These are phyloP conservation scores for Chaetomiaceae sp. DNA, from an alignment of 2,329 filamentous ascomycete genomes.

Conservation along the genomic window DNA sequence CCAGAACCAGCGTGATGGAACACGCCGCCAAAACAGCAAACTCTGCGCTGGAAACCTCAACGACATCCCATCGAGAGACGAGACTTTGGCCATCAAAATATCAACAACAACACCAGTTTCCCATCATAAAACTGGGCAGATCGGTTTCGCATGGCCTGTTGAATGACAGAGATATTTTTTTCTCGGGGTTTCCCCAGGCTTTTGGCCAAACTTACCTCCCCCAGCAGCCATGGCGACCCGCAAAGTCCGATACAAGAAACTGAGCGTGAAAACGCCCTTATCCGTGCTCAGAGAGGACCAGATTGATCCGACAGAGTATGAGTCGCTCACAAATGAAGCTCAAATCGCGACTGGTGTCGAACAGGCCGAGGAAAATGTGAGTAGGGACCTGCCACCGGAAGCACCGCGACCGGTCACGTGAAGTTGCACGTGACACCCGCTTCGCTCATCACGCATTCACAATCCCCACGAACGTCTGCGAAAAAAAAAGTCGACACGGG, in stretches of 20 bases:
- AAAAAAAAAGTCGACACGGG: too few species aligned
- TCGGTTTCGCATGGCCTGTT: slow-evolving; percentile 48
- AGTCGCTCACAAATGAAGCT: slow-evolving; percentile 74
- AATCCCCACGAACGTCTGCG: too few species aligned
- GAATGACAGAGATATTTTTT: slow-evolving; percentile 59
- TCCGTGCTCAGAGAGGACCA: slow-evolving; percentile 84
- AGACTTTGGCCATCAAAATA: slow-evolving; percentile 50
- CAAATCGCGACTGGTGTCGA: slow-evolving; percentile 95
- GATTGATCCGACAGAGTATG: slow-evolving; percentile 80
- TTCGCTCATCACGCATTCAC: neutral
- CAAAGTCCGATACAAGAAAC: slow-evolving; percentile 80
- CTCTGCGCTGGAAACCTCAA: slow-evolving; percentile 50
- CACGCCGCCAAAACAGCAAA: slow-evolving; percentile 35
- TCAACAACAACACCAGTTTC: slow-evolving; percentile 43
- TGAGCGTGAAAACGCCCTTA: slow-evolving; percentile 83
- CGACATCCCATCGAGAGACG: slow-evolving; percentile 47
- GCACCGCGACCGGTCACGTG: slow-evolving; percentile 40
- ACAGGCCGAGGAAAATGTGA: slow-evolving; percentile 93
- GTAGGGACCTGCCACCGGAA: slow-evolving; percentile 38
- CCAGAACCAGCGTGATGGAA: slow-evolving; percentile 18
- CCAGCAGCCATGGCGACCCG: slow-evolving; percentile 54
- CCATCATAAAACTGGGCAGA: slow-evolving; percentile 49
- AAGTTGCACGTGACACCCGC: slow-evolving; percentile 34
- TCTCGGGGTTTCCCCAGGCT: slow-evolving; percentile 53
- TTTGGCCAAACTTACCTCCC: slow-evolving; percentile 29